Evolutionary conservation across 2,329 filamentous ascomycete species (phyloP), one percentile per base, ranked within the genome.

Genomic region (Scedosporium dehoogii): DNA sequence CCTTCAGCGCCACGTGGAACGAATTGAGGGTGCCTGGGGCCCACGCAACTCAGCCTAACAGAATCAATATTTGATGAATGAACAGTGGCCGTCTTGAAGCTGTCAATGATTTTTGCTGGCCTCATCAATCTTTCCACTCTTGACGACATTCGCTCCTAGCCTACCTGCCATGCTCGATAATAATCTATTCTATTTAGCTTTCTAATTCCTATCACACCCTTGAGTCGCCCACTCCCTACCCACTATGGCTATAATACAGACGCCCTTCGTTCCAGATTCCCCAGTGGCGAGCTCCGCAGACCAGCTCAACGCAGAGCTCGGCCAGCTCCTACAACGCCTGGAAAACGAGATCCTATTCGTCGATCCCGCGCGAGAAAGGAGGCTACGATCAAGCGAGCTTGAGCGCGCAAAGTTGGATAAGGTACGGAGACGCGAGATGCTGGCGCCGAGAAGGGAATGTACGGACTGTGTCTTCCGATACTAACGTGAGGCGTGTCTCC

Each of bases 281-380:
- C 27, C 46, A 16, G 59, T 61, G 25, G 48, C 59, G 14, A 56
- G 10, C 56, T 66, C 69, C 21, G 65, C 69, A 21, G 73, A 75
- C 10, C 65, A 68, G 18, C 69, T 70, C 29, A 69, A 70, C 0
- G 66, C 74, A 27, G 81, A 90, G 68, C 80, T 92, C 18, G 82
- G 79, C 51, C 82, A 86, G 44, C 78, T 92, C 59, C 81, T 92
- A 5, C 74, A 76, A 59, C 85, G 88, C 38, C 77, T 92, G 44
- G 85, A 90, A 68, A 80, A 83, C 64, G 85, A 78, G 41, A 79
- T 92, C 60, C 78, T 91, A 44, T 82, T 83, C 62, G 79, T 84
- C 33, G 81, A 86, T 65, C 78, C 81, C 62, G 83, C 86, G 61
- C 80, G 81, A 59, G 83, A 86, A 71, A 57, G 46, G 14, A 51